A percentile compares a stretch with the other conserved stretches of the same genome.
Conservation (phyloP, 2,329 filamentous ascomycete species). For the Colletotrichum sp. region DNA sequence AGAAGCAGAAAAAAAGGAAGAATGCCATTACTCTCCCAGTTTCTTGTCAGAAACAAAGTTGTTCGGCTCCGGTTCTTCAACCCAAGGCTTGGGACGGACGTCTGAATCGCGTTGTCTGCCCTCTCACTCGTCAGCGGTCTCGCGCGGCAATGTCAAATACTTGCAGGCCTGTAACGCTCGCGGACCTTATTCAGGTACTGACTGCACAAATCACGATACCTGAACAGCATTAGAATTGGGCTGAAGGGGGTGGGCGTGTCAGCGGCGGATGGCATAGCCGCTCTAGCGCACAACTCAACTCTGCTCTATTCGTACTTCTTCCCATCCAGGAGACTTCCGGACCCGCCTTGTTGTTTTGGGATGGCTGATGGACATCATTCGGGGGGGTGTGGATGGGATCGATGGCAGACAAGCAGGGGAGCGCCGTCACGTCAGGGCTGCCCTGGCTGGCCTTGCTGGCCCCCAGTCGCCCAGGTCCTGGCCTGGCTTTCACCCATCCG, state of each 20-base stretch:
- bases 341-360: constrained; percentile 11
- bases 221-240: constrained; percentile 15
- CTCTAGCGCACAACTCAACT: constrained; percentile 16
- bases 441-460: not conserved
- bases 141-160: constrained; percentile 13
- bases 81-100: constrained; percentile 2
- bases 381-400: constrained; percentile 1
- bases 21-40: not conserved
- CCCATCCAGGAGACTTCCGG: constrained; percentile 9
- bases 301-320: not conserved
- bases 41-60: not conserved
- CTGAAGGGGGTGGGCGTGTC: constrained; percentile 18
- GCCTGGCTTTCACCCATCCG: not conserved
- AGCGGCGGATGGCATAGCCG: constrained; percentile 18
- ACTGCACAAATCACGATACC: constrained; percentile 4
- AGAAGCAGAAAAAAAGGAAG: not conserved
- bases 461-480: not conserved
- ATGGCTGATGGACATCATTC: constrained; percentile 1
- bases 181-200: constrained; percentile 14
- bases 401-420: not conserved
- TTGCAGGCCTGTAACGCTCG: constrained; percentile 6
- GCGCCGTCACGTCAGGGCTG: constrained; percentile 8
- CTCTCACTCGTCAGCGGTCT: constrained; percentile 7
- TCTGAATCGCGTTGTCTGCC: constrained; percentile 12
- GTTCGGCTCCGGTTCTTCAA: constrained; percentile 4